Percentiles rank a stretch among this genome's conserved stretches.
phyloP scores from a whole-genome alignment of 176 grass and related monocot genomes.

The Elaeis guineensis region DNA sequence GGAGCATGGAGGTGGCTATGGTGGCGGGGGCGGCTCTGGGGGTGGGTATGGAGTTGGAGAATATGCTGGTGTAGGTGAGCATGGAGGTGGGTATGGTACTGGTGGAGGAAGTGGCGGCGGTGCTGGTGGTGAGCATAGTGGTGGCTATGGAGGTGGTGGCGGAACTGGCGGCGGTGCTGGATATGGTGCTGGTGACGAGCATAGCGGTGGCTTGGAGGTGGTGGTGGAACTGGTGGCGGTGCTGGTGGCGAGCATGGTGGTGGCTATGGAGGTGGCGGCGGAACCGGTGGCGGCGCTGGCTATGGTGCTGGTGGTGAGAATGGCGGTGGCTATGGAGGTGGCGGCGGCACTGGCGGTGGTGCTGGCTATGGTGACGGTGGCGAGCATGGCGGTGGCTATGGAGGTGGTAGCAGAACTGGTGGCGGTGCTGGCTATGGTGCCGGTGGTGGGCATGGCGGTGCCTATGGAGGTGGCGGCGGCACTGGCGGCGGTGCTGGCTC shows the following conservation, averaged over 20 bases:
- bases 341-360: not conserved
- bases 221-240: not conserved
- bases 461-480: not conserved
- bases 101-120: not conserved
- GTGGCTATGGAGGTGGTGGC: not conserved
- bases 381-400: not conserved
- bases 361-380: not conserved
- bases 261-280: not conserved
- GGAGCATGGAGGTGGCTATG: no score
- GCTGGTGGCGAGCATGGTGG: not conserved
- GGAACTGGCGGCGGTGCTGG: not conserved
- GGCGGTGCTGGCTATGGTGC: not conserved
- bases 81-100: not conserved
- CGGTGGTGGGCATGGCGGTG: no score
- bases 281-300: not conserved
- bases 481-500: not conserved
- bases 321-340: not conserved
- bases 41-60: not conserved
- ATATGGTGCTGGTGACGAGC: not conserved
- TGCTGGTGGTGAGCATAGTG: not conserved
- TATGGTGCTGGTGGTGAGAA: constrained; percentile 1
- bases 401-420: not conserved
- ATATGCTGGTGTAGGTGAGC: not conserved
- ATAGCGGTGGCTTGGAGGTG: not conserved
- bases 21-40: no score